These are phyloP conservation scores for Paracoccidioides brasiliensis DNA, from an alignment of 2,329 filamentous ascomycete genomes.

Conservation along the genomic window DNA sequence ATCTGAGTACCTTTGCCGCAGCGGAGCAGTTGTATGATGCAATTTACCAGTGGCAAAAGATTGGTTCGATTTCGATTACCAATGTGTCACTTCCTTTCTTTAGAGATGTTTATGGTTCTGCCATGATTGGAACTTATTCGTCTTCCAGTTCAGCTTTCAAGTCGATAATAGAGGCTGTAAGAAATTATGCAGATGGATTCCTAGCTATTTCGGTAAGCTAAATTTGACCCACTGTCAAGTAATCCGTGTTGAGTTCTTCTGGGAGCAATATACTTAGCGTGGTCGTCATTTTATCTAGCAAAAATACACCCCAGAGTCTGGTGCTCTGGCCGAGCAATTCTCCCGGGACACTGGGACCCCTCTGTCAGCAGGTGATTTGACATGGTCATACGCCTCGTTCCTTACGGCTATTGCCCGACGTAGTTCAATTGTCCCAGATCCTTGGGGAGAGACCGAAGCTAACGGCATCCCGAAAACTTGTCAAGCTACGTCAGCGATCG, in stretches of 20 bases:
- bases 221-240: not conserved
- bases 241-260: too few species aligned
- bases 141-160: constrained; percentile 35
- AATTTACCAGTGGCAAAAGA: constrained; percentile 53
- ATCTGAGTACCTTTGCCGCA: constrained; percentile 58
- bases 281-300: constrained; percentile 5
- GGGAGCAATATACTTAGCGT: not conserved
- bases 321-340: constrained; percentile 37
- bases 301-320: constrained; percentile 42
- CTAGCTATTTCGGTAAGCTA: constrained; percentile 27
- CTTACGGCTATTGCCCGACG: constrained; percentile 26
- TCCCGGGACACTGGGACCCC: constrained; percentile 22
- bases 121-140: constrained; percentile 49
- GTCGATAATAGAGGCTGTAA: constrained; percentile 44
- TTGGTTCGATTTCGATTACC: constrained; percentile 53
- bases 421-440: constrained; percentile 19
- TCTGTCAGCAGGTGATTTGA: constrained; percentile 30
- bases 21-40: constrained; percentile 71
- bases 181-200: constrained; percentile 48
- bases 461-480: constrained; percentile 22
- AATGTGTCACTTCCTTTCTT: constrained; percentile 58
- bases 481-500: constrained; percentile 18
- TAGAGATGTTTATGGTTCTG: constrained; percentile 46
- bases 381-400: constrained; percentile 34
- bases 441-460: constrained; percentile 23